Percentiles rank a stretch among this genome's conserved stretches.
These are phyloP conservation scores for Paramecium biaurelia DNA, from an alignment of 73 alveolate genomes.

Conservation along the genomic window DNA sequence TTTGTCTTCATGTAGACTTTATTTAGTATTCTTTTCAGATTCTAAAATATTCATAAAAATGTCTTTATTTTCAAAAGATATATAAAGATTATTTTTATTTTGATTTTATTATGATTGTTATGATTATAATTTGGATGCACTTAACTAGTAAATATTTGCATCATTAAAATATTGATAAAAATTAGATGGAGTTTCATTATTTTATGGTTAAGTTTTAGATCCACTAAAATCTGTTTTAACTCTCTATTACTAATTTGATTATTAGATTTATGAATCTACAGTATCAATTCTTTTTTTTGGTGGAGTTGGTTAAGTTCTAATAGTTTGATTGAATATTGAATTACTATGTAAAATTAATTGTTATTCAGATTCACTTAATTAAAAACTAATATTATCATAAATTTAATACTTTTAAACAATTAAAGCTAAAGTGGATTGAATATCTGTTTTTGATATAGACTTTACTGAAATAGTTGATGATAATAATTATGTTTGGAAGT, in stretches of 20 bases:
- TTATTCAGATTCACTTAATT: not conserved
- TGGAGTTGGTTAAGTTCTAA: slow-evolving; percentile 40
- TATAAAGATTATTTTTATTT: slow-evolving; percentile 12
- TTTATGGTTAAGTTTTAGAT: not conserved
- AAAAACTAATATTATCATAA: not conserved
- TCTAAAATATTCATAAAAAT: slow-evolving; percentile 30
- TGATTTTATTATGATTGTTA: not conserved
- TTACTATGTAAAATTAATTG: not conserved
- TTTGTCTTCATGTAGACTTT: not conserved
- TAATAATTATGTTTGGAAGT: not conserved
- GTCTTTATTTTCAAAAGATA: slow-evolving; percentile 46
- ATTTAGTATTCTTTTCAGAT: not conserved
- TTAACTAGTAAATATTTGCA: not conserved
- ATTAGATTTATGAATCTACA: not conserved
- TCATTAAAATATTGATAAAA: not conserved
- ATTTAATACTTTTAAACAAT: not conserved
- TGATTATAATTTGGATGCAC: slow-evolving; percentile 16
- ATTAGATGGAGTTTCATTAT: not conserved
- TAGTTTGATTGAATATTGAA: not conserved
- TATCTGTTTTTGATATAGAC: not conserved
- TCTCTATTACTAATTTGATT: not conserved
- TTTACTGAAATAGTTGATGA: not conserved
- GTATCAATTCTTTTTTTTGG: slow-evolving; percentile 21
- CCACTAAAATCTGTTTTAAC: not conserved
- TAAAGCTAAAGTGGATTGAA: not conserved